Evolutionary conservation across 2,329 filamentous ascomycete species (phyloP).

Genomic region (Aureobasidium namibiae): DNA sequence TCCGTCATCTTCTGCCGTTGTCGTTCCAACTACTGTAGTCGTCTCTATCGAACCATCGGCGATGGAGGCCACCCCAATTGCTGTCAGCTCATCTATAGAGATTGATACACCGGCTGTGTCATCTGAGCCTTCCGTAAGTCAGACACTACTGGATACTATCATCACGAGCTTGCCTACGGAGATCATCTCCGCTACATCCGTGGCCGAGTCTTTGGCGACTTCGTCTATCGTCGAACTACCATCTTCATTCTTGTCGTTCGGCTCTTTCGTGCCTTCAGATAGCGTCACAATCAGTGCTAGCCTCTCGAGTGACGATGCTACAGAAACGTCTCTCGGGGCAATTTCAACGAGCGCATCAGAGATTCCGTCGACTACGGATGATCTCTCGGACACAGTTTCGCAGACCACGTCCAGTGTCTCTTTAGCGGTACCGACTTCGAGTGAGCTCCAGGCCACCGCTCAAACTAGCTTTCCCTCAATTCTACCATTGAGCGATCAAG

Average conservation of each 20-base stretch:
- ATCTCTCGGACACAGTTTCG: background rate
- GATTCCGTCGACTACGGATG: too few relatives aligned
- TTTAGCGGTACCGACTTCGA: background rate
- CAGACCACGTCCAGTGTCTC: background rate
- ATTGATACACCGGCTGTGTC: background rate
- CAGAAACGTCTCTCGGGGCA: background rate
- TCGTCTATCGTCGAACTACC: background rate
- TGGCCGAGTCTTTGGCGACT: too few relatives aligned
- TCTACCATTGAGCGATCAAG: background rate
- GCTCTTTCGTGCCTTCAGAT: background rate
- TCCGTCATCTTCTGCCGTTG: background rate
- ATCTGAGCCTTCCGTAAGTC: background rate
- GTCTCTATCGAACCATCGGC: background rate
- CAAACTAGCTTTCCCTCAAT: background rate
- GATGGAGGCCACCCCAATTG: too few relatives aligned
- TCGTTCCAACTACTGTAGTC: too few relatives aligned
- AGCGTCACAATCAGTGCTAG: background rate
- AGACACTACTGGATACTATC: background rate
- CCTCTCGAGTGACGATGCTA: too few relatives aligned
- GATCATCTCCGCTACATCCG: background rate
- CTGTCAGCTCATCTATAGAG: background rate
- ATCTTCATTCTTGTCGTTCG: too few relatives aligned
- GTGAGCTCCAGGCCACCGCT: too few relatives aligned
- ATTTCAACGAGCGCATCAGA: background rate
- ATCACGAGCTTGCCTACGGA: background rate